phyloP scores from a whole-genome alignment of 345 rosid species.

The Melaleuca alternifolia region DNA sequence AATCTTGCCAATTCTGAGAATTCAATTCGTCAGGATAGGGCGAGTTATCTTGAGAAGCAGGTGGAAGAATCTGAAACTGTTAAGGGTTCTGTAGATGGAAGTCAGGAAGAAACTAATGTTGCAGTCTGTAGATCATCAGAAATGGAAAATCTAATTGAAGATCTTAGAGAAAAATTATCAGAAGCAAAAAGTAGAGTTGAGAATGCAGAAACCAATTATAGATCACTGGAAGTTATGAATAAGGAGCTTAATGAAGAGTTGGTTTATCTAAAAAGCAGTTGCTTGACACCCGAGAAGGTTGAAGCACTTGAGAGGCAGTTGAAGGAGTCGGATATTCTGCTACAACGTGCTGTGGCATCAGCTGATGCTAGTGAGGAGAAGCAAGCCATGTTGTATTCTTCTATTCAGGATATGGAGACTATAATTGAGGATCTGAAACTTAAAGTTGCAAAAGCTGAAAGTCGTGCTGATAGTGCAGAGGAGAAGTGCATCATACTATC shows the following conservation, averaged over 20 bases:
- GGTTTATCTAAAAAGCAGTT: constrained; percentile 30
- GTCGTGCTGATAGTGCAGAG: constrained; percentile 63
- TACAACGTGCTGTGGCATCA: constrained; percentile 74
- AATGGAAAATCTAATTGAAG: constrained; percentile 26
- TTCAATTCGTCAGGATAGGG: constrained; percentile 37
- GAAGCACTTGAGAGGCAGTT: constrained; percentile 52
- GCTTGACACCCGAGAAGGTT: constrained; percentile 38
- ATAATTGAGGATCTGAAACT: constrained; percentile 67
- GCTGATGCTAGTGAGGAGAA: constrained; percentile 84
- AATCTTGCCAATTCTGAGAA: constrained; percentile 41
- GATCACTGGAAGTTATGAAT: constrained; percentile 30
- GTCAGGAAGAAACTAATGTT: constrained; percentile 9
- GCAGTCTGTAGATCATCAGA: background rate
- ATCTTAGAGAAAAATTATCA: constrained; percentile 32
- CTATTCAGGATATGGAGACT: constrained; percentile 76
- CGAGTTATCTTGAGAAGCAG: constrained; percentile 46
- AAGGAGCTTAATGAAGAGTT: constrained; percentile 43
- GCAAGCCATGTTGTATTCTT: constrained; percentile 49
- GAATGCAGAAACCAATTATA: constrained; percentile 43
- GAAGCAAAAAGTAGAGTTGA: constrained; percentile 40
- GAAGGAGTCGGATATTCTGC: constrained; percentile 52
- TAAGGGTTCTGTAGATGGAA: constrained; percentile 6
- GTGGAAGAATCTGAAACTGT: constrained; percentile 16
- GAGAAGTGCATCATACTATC: constrained; percentile 69
- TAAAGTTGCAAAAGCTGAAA: constrained; percentile 62